These are phyloP conservation scores for Maudiozyma serrabonitensis DNA, from an alignment of 805 yeast species.

Conservation along the genomic window DNA sequence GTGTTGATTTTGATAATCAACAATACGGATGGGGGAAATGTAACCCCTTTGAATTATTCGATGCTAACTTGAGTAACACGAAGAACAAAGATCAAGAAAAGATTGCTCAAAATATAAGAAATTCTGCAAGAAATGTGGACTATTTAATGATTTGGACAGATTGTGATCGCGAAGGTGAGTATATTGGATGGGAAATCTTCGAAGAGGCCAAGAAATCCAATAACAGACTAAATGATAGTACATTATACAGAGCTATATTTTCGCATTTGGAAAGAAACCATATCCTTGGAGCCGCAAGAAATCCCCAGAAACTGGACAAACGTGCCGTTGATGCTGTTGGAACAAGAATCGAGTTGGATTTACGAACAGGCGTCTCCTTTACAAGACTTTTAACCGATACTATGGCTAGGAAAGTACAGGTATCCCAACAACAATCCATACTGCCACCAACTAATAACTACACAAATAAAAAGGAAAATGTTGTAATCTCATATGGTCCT, in stretches of 20 bases:
- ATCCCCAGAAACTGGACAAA: conserved; percentile 55
- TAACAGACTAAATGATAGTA: conserved; percentile 34
- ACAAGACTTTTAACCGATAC: conserved; percentile 61
- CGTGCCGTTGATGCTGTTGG: conserved; percentile 73
- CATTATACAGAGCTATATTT: conserved; percentile 68
- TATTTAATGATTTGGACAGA: conserved; percentile 93
- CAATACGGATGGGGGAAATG: conserved; percentile 56
- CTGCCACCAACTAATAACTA: neutral
- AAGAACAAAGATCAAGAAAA: conserved; percentile 34
- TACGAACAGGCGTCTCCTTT: conserved; percentile 81
- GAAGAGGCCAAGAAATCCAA: conserved; percentile 49
- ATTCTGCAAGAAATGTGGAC: conserved; percentile 52
- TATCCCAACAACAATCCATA: neutral
- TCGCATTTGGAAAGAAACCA: conserved; percentile 79
- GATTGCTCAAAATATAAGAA: conserved; percentile 56
- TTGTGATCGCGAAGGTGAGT: conserved; percentile 95
- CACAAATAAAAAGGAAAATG: conserved; percentile 15
- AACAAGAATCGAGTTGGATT: conserved; percentile 78
- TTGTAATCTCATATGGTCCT: conserved; percentile 63
- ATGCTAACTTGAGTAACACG: conserved; percentile 50
- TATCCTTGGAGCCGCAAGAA: conserved; percentile 60
- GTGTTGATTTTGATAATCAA: conserved; percentile 45
- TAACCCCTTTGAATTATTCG: conserved; percentile 55
- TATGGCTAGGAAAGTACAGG: conserved; percentile 28
- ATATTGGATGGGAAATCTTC: conserved; percentile 75